Percentiles rank a stretch among this genome's conserved stretches.
Conservation (phyloP, 352 stramenopile genomes). For the Phytophthora europaea region DNA sequence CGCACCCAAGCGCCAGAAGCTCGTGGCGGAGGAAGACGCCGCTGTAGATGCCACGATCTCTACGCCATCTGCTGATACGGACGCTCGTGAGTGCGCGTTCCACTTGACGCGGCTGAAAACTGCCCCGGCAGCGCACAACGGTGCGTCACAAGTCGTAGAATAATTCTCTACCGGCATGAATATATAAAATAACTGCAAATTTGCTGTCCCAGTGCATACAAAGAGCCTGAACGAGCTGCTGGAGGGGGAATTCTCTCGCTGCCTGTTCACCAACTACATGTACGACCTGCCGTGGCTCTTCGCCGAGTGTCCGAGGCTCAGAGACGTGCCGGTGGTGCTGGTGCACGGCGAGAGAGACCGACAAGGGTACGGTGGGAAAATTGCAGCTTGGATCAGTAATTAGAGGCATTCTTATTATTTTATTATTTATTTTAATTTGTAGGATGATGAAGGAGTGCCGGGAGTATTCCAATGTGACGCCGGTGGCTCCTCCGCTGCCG, state of each 20-base stretch:
- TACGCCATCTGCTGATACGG: background rate
- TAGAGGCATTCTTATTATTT: too few species aligned
- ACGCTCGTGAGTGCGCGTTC: slow-evolving; percentile 28
- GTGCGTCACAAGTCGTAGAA: slow-evolving; percentile 34
- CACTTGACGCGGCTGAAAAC: slow-evolving; percentile 50
- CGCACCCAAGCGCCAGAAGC: slow-evolving; percentile 38
- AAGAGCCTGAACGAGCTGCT: slow-evolving; percentile 62
- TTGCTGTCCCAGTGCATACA: slow-evolving; percentile 38
- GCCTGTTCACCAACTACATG: slow-evolving; percentile 88
- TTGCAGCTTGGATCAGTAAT: too few species aligned
- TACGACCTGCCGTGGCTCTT: slow-evolving; percentile 84
- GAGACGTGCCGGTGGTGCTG: slow-evolving; percentile 74
- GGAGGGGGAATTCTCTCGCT: slow-evolving; percentile 64
- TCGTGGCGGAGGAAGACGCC: background rate
- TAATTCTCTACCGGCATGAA: background rate
- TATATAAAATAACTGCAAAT: background rate
- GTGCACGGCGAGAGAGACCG: slow-evolving; percentile 80
- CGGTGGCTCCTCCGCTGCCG: slow-evolving; percentile 72
- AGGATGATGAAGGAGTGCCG: slow-evolving; percentile 72
- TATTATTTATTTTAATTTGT: background rate
- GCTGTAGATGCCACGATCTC: background rate
- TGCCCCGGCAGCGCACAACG: slow-evolving; percentile 52
- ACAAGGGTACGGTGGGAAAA: slow-evolving; percentile 29
- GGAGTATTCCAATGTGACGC: slow-evolving; percentile 68
- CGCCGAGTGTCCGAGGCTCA: slow-evolving; percentile 61